A percentile compares a stretch with the other conserved stretches of the same genome.
These are phyloP conservation scores for Candida railenensis DNA, from an alignment of 805 yeast species.

Conservation along the genomic window DNA sequence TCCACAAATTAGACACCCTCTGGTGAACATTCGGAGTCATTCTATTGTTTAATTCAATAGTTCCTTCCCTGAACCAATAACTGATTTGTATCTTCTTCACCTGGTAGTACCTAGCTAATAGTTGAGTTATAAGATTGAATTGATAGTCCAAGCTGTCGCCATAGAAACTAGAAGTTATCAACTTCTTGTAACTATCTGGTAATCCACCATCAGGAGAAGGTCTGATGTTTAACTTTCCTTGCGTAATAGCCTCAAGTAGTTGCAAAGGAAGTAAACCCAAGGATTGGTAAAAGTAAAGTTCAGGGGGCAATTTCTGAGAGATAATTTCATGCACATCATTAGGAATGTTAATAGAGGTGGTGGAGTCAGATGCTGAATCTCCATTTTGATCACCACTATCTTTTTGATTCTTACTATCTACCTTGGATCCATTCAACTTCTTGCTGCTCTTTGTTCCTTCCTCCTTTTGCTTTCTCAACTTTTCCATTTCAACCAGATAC, in stretches of 20 bases:
- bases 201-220: slow-evolving; percentile 66
- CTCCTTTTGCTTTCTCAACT: slow-evolving; percentile 16
- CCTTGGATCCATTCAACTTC: slow-evolving; percentile 1
- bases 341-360: slow-evolving; percentile 49
- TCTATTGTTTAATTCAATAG: slow-evolving; percentile 48
- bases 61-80: slow-evolving; percentile 53
- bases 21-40: slow-evolving; percentile 52
- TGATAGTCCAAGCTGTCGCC: slow-evolving; percentile 58
- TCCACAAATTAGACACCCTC: slow-evolving; percentile 25
- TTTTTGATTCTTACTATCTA: background rate
- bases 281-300: slow-evolving; percentile 76
- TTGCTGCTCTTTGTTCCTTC: background rate
- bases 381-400: background rate
- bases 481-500: slow-evolving; percentile 40
- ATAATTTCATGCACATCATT: slow-evolving; percentile 78
- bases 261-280: slow-evolving; percentile 69
- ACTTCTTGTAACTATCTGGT: slow-evolving; percentile 55
- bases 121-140: slow-evolving; percentile 65
- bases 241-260: slow-evolving; percentile 63
- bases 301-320: slow-evolving; percentile 84
- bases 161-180: slow-evolving; percentile 46
- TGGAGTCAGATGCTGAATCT: background rate
- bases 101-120: slow-evolving; percentile 83
- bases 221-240: slow-evolving; percentile 60
- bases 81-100: slow-evolving; percentile 58